Base-by-base conservation (phyloP, 805 yeast genomes). In the Candida multigemmis region DNA sequence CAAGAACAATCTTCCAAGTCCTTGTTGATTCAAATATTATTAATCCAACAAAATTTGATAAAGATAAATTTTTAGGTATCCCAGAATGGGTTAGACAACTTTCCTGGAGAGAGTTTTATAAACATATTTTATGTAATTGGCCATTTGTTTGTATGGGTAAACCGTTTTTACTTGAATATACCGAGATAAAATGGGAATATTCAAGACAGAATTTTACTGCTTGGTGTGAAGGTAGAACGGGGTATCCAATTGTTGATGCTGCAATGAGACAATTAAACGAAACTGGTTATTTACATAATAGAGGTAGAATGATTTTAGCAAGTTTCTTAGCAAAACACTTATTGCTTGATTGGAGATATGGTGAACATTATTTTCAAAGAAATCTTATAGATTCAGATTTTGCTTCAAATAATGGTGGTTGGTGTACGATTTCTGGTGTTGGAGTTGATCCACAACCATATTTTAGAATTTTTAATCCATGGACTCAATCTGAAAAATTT, bases 71-170 rank as follows among this genome's bases (percentile, higher is more conserved):
- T 22, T 35, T 41, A 5, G 63, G 69, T 4, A 38, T 53, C 11
- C 53, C 56, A 13, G 61, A 60, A 23, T 72, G 67, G 51, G 52
- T 70, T 16, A 57, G 75, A 19, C 76, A 73, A 40, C 53, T 73
- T 7, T 71, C 77, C 1, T 73, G 75, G 71, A 56, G 77, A 38
- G 78, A 72, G 38, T 71, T 70, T 32, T 71, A 71, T 40, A 55
- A 62, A 24, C 74, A 71, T 35, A 55, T 67, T 6, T 34, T 68
- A 26, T 50, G 56, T 28, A 53, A 57, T 30, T 63, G 71, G 67
- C 79, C 79, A 3, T 64, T 57, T 33, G 41, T 66, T 5, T 58
- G 63, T 26, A 71, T 71, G 73, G 56, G 52, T 38, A 40, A 56
- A 26, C 77, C 77, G 2, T 65, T 58, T 40, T 64, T 62, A 30